Base-by-base conservation (phyloP, 257 asterid genomes). In the Oldenlandia corymbosa region DNA sequence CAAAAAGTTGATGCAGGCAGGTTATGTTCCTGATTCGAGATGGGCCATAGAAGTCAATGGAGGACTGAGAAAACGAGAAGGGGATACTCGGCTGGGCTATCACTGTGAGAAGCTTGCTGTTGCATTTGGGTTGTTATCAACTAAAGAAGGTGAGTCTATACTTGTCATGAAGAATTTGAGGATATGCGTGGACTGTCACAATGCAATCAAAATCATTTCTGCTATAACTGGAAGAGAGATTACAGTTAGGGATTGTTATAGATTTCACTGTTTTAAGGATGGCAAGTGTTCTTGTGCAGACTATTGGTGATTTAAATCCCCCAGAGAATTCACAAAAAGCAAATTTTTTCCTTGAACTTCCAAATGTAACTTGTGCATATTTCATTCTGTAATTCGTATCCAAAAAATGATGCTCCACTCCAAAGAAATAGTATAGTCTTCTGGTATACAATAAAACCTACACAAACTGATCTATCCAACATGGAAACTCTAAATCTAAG, bases 21-120 rank as follows among this genome's bases (percentile, higher is more conserved):
- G 95, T 5, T 83, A 80, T 36, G 76, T 77, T 54, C 84, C 83
- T 0, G 86, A 79, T 62, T 50, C 71, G 55, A 81, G 73, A 67
- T 79, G 80, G 79, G 76, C 73, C 59, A 51, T 75, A 0, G 68
- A 70, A 31, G 66, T 79, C 64, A 86, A 80, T 18, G 76, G 81
- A 26, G 83, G 76, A 18, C 23, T 62, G 23, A 60, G 65, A 28
- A 78, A 73, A 36, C 78, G 68, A 51, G 87, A 72, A 48, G 82
- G 71, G 74, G 84, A 73, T 70, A 71, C 39, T 16, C 69, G 75
- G 14, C 62, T 78, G 46, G 62, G 80, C 73, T 79, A 83, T 82
- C 91, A 85, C 58, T 83, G 89, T 41, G 96, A 88, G 82, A 88
- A 83, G 73, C 72, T 88, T 12, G 94, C 94, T 5, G 86, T 81